phyloP scores from a whole-genome alignment of 208 protist genomes.

The Herpetomonas muscarum region DNA sequence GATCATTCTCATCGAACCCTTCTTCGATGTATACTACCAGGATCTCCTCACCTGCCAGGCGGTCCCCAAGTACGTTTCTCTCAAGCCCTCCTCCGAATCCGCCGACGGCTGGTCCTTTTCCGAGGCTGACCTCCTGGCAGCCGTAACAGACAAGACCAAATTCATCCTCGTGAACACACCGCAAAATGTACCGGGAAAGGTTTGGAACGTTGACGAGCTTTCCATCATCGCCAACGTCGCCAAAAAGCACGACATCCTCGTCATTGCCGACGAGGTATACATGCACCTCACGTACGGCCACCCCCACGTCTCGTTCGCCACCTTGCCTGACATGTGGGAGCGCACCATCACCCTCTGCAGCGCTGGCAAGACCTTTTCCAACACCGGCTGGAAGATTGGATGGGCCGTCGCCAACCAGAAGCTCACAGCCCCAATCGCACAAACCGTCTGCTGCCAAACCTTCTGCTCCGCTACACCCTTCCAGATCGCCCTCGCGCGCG shows the following conservation, averaged over 20 bases:
- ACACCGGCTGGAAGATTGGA: conserved; percentile 92
- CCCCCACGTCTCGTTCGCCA: conserved; percentile 65
- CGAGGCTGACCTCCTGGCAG: conserved; percentile 44
- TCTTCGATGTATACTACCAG: conserved; percentile 87
- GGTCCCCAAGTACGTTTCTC: conserved; percentile 62
- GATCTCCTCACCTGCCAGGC: conserved; percentile 69
- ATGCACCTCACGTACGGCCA: conserved; percentile 80
- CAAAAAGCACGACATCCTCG: conserved; percentile 53
- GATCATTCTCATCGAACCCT: conserved; percentile 91
- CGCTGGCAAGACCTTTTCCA: conserved; percentile 91
- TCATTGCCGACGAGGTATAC: conserved; percentile 88
- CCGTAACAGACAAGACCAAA: conserved; percentile 76
- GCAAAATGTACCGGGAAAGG: conserved; percentile 90
- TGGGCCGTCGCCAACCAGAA: conserved; percentile 61
- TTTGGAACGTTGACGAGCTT: conserved; percentile 59
- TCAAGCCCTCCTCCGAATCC: conserved; percentile 37
- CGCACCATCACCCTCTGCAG: conserved; percentile 88
- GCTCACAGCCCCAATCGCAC: conserved; percentile 33
- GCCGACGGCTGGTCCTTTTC: conserved; percentile 54
- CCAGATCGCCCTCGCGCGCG: conserved; percentile 79
- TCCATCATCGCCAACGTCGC: conserved; percentile 65
- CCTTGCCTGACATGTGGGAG: conserved; percentile 83
- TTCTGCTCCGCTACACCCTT: conserved; percentile 86
- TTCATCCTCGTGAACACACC: conserved; percentile 92
- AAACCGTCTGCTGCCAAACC: conserved; percentile 70